Evolutionary conservation across 768 basidiomycete genomes (phyloP), one percentile per base, ranked within the genome.

Genomic region (Solioccasus polychromus): DNA sequence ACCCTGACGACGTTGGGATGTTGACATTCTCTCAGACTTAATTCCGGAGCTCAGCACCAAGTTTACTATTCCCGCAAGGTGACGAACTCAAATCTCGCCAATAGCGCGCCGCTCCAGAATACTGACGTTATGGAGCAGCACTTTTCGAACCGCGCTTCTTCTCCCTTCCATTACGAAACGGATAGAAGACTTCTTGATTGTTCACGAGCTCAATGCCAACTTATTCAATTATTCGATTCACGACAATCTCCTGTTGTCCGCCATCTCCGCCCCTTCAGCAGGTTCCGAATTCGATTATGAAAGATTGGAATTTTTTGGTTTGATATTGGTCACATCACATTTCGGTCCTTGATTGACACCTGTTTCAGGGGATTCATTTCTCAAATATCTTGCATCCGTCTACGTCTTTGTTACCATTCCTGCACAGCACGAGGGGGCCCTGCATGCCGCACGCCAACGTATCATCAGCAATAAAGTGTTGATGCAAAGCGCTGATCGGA

Each of bases 31-130:
- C 44, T 8, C 59, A 92, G 89, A 86, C 61, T 71, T 92, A 31
- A 88, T 92, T 55, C 90, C 90, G n/a, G 90, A 92, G 61, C 68
- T 91, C 14, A 87, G 83, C 58, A 75, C 74, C 34, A 85, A 79
- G 57, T 82, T 78, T 58, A 83, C 82, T 9, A 70, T 90, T 48
- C 80, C 87, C 28, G 84, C 84, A 20, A 88, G 82, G 89, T 85
- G 52, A 53, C 61, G 31, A 54, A 63, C 53, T 55, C 48, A 49
- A n/a, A 60, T 40, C 22, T 47, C 59, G 36, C 18, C 47, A 48
- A 30, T 8, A 45, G 52, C 22, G 32, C 28, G 40, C 51, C 53
- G 41, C 58, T 54, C 50, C 51, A 49, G 51, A 38, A 26, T 25
- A 47, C 51, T 60, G 54, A 64, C 54, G 35, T 51, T 49, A 57